A percentile compares a stretch with the other conserved stretches of the same genome.
Conservation (phyloP, 257 asterid species). For the Echites panduratus region DNA sequence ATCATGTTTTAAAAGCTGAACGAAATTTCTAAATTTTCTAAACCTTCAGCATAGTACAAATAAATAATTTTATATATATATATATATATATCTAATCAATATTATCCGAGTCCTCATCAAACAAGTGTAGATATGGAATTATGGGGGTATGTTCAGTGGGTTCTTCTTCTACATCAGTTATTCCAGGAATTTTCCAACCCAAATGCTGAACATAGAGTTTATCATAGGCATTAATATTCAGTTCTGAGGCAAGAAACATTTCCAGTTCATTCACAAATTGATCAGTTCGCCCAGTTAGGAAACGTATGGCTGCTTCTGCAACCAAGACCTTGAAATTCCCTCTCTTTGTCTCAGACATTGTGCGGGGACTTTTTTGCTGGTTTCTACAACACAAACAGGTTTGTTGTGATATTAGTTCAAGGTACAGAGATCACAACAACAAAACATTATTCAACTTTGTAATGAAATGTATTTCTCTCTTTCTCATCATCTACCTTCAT, state of each 20-base stretch:
- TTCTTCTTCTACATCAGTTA: conserved; percentile 33
- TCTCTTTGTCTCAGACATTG: conserved; percentile 33
- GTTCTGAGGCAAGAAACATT: conserved; percentile 64
- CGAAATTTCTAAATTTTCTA: background rate
- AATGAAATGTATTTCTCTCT: background rate
- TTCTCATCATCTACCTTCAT: background rate
- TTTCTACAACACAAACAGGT: conserved; percentile 37
- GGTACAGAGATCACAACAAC: background rate
- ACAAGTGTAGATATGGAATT: conserved; percentile 47
- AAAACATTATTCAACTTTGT: background rate
- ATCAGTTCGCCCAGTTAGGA: conserved; percentile 55
- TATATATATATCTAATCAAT: conserved; percentile 16
- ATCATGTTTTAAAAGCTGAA: background rate
- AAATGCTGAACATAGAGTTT: conserved; percentile 45
- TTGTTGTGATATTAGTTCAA: background rate
- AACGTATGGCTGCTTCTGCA: conserved; percentile 55
- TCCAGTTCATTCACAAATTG: conserved; percentile 58
- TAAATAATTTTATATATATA: too few relatives aligned
- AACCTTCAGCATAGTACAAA: background rate
- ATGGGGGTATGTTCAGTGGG: conserved; percentile 25
- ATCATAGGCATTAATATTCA: conserved; percentile 67
- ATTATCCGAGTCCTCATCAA: conserved; percentile 49
- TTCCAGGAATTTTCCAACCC: conserved; percentile 45
- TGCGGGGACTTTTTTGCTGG: conserved; percentile 24
- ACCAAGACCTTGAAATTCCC: conserved; percentile 39